Evolutionary conservation across 768 basidiomycete genomes (phyloP).

Genomic region (Suillus clintonianus): DNA sequence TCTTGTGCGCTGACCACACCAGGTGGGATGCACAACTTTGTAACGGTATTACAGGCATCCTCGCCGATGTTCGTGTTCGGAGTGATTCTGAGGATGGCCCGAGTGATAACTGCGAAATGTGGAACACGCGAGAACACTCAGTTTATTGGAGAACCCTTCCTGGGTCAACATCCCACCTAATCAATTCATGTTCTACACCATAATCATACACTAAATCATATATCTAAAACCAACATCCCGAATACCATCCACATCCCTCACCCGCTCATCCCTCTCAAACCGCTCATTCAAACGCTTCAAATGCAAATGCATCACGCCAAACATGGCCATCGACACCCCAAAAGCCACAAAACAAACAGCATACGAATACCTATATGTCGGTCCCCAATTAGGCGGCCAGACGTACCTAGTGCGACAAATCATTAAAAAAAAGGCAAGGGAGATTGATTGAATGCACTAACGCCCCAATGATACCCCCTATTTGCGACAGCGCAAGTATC

Average conservation of each 20-base stretch:
- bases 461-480: conserved; percentile 81
- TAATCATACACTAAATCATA: not conserved
- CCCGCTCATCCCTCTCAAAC: conserved; percentile 38
- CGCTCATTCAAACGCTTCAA: conserved; percentile 40
- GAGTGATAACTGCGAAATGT: conserved; percentile 70
- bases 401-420: no score
- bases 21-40: conserved; percentile 67
- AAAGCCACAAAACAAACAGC: conserved; percentile 66
- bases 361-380: conserved; percentile 65
- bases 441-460: no score
- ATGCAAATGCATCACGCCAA: conserved; percentile 43
- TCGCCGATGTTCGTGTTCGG: not conserved
- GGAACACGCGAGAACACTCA: no score
- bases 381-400: conserved; percentile 68
- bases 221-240: not conserved
- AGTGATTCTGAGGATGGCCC: conserved; percentile 42
- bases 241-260: no score
- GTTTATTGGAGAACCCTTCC: no score
- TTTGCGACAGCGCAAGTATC: conserved; percentile 76
- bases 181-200: no score
- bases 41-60: conserved; percentile 48
- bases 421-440: no score
- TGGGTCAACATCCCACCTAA: no score
- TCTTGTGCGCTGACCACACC: conserved; percentile 72
- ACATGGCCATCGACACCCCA: conserved; percentile 48